phyloP scores from a whole-genome alignment of 805 yeast genomes.

The Kodamaea neixiangensis region DNA sequence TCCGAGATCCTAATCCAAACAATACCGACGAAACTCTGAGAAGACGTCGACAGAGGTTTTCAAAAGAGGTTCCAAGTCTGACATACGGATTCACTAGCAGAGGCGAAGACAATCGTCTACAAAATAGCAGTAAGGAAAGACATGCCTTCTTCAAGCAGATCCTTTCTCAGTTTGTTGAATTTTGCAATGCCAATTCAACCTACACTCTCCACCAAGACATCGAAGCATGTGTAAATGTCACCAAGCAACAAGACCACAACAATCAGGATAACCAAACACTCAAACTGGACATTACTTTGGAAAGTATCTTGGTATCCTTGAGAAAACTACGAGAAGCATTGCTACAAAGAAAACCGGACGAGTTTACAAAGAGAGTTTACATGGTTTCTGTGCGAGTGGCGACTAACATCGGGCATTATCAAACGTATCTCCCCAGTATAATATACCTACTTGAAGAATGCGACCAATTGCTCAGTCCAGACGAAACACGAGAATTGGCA shows the following conservation, averaged over 20 bases:
- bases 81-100: conserved; percentile 59
- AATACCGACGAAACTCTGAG: neutral
- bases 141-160: conserved; percentile 40
- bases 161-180: conserved; percentile 25
- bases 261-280: neutral
- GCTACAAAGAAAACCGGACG: conserved; percentile 36
- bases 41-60: conserved; percentile 5
- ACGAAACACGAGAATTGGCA: conserved; percentile 43
- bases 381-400: conserved; percentile 50
- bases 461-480: conserved; percentile 17
- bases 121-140: conserved; percentile 45
- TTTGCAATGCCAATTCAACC: conserved; percentile 29
- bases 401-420: conserved; percentile 48
- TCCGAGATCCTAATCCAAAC: neutral
- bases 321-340: conserved; percentile 61
- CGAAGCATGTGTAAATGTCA: neutral
- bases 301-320: conserved; percentile 30
- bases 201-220: conserved; percentile 6
- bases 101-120: conserved; percentile 56
- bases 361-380: conserved; percentile 48
- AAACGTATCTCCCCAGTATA: conserved; percentile 58
- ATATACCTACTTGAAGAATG: conserved; percentile 36
- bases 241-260: neutral
- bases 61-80: conserved; percentile 13
- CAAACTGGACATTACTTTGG: conserved; percentile 16